Conservation (phyloP, 805 yeast genomes). For the Pichia scutulata region DNA sequence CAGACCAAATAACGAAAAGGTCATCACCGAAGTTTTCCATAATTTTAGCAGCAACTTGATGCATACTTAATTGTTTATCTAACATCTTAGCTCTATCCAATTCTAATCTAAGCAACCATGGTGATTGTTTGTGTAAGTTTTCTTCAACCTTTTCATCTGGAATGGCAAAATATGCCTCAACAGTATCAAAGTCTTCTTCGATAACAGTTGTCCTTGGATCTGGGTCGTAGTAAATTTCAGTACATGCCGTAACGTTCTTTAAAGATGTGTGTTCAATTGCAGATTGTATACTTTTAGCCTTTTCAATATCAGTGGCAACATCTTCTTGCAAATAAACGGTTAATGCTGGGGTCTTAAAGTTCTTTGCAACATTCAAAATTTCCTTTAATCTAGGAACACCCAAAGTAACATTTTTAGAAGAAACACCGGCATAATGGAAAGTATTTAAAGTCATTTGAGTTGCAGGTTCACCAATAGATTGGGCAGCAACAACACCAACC, state of each 20-base stretch:
- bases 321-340: slow-evolving; percentile 85
- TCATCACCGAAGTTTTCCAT: slow-evolving; percentile 91
- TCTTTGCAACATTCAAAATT: slow-evolving; percentile 96
- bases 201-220: slow-evolving; percentile 97
- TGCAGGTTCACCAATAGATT: slow-evolving; percentile 97
- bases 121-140: slow-evolving; percentile 88
- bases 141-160: slow-evolving; percentile 97
- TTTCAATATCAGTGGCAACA: slow-evolving; percentile 80
- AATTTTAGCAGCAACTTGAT: slow-evolving; percentile 94
- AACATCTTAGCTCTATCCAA: slow-evolving; percentile 98
- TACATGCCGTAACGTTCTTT: slow-evolving; percentile 91
- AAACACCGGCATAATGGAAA: slow-evolving; percentile 97
- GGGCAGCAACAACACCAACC: slow-evolving; percentile 98
- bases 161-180: slow-evolving; percentile 93
- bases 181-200: slow-evolving; percentile 94
- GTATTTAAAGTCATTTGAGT: slow-evolving; percentile 97
- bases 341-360: slow-evolving; percentile 98
- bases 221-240: slow-evolving; percentile 96
- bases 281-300: slow-evolving; percentile 90
- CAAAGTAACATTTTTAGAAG: slow-evolving; percentile 95
- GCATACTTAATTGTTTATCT: slow-evolving; percentile 95
- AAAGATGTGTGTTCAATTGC: slow-evolving; percentile 95
- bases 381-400: slow-evolving; percentile 99
- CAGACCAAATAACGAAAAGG: slow-evolving; percentile 96
- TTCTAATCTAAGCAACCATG: slow-evolving; percentile 95